These are phyloP conservation scores for Trichoderma hamatum DNA, from an alignment of 2,329 filamentous ascomycete species.

Conservation along the genomic window DNA sequence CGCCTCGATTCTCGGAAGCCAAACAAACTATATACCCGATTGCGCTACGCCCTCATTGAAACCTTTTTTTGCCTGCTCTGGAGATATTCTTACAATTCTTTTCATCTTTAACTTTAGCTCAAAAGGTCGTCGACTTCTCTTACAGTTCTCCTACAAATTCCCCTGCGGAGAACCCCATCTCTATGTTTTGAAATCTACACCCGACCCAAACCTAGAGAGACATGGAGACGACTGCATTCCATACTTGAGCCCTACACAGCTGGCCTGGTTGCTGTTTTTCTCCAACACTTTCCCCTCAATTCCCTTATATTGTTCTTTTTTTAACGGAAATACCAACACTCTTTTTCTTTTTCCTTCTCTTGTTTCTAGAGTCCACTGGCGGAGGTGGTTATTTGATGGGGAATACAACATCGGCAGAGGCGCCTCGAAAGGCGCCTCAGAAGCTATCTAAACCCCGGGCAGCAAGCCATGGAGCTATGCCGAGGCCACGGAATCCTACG, in stretches of 20 bases:
- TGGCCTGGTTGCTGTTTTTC: slow-evolving; percentile 11
- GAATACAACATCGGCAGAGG: slow-evolving; percentile 53
- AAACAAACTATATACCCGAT: slow-evolving; percentile 15
- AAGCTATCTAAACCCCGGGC: slow-evolving; percentile 57
- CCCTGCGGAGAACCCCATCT: slow-evolving; percentile 11
- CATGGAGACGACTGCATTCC: slow-evolving; percentile 22
- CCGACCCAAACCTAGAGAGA: slow-evolving; percentile 3
- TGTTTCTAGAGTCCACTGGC: not conserved
- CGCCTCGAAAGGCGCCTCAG: slow-evolving; percentile 45
- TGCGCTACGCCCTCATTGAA: slow-evolving; percentile 19
- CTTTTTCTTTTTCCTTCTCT: not conserved
- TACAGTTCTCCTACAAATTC: slow-evolving; percentile 21
- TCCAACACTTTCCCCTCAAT: not conserved
- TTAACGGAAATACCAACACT: not conserved
- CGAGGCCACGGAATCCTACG: slow-evolving; percentile 43
- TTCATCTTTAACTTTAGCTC: not conserved
- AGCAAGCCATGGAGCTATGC: slow-evolving; percentile 44
- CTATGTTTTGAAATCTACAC: slow-evolving; percentile 17
- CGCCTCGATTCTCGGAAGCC: slow-evolving; percentile 10
- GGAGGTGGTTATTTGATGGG: slow-evolving; percentile 47
- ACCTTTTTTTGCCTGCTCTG: slow-evolving; percentile 8
- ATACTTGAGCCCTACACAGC: slow-evolving; percentile 19
- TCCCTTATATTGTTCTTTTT: not conserved
- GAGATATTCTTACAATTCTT: not conserved
- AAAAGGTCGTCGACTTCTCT: slow-evolving; percentile 4